These are phyloP conservation scores for Haplographium delicatum DNA, from an alignment of 495 filamentous ascomycete species.

Conservation along the genomic window DNA sequence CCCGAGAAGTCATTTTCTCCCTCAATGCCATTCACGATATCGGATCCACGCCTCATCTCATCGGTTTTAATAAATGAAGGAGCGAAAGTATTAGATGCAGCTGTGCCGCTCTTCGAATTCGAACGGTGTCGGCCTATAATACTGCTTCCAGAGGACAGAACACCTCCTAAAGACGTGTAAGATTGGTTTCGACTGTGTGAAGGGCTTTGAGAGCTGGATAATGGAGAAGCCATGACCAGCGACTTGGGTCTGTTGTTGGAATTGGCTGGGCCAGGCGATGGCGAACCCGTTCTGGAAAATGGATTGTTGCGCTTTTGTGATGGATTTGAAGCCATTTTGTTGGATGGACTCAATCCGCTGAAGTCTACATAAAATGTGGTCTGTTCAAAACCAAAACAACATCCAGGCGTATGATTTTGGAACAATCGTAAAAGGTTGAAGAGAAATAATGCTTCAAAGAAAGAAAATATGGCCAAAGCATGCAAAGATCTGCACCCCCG, in stretches of 20 bases:
- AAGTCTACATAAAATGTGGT: background rate
- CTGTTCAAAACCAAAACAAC: slow-evolving; percentile 7
- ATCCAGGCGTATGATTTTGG: slow-evolving; percentile 10
- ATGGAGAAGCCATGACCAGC: slow-evolving; percentile 55
- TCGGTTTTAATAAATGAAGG: slow-evolving; percentile 91
- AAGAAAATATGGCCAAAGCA: background rate
- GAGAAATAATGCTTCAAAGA: background rate
- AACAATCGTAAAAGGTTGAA: background rate
- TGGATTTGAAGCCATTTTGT: slow-evolving; percentile 23
- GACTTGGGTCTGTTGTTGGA: slow-evolving; percentile 64
- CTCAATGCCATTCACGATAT: slow-evolving; percentile 72
- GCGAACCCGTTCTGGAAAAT: slow-evolving; percentile 58
- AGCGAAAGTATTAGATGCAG: slow-evolving; percentile 71
- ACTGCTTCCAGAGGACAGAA: slow-evolving; percentile 13
- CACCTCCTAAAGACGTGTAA: slow-evolving; percentile 28
- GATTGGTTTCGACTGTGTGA: slow-evolving; percentile 38
- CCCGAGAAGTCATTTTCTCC: slow-evolving; percentile 98
- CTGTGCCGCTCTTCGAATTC: slow-evolving; percentile 52
- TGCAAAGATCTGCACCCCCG: slow-evolving; percentile 1
- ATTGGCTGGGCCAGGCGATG: slow-evolving; percentile 45
- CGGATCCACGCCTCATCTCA: slow-evolving; percentile 57
- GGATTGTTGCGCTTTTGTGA: slow-evolving; percentile 56
- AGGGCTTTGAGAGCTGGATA: slow-evolving; percentile 30
- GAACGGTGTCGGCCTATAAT: slow-evolving; percentile 45
- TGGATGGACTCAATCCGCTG: slow-evolving; percentile 4